Base-by-base conservation (phyloP, 169 alveolate species). In the Eimeria brunetti region DNA sequence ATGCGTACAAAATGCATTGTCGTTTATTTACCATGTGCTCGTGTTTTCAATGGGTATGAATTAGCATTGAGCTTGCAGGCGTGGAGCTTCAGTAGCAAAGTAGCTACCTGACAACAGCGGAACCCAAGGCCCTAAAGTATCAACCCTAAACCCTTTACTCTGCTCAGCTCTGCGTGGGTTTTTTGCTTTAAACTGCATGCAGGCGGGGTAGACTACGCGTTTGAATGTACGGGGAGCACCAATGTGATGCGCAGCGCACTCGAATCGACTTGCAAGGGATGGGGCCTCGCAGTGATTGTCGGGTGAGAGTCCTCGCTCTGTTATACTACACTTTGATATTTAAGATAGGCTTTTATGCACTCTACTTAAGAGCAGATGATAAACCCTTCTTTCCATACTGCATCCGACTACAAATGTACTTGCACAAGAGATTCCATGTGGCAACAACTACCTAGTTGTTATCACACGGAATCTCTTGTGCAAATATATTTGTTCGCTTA, bases 201-300 rank as follows among this genome's bases (percentile, higher is more conserved):
- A 95, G 96, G 97, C 91, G 99, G 99, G 0, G 97, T 96, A 71
- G 98, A 98, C 96, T 98, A 92, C 95, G 95, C 98, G 49, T 96
- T 97, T 86, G 99, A 98, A 67, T 98, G 99, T 95, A 97, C 97
- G 12, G 99, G 99, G 44, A 89, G 95, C 83, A 97, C 96, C 58
- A 91, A 93, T 51, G 97, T 97, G 75, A 98, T 98, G 99, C 97
- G 98, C 38, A 89, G 94, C 24, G 97, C 97, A 12, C 92, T 98
- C 36, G 98, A 97, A 83, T 56, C 97, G 22, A 92, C 98, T 27
- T 97, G 97, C 92, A 97, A 97, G 86, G 99, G 98, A 62, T 98
- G 98, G 97, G 98, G 98, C 18, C 96, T 91, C 27, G 81, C 97
- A 73, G 96, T 97, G 78, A 90, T 97, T 84, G 97, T 97, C 78